These are phyloP conservation scores for Ilex paraguariensis DNA, from an alignment of 305 asterid species.

Conservation along the genomic window DNA sequence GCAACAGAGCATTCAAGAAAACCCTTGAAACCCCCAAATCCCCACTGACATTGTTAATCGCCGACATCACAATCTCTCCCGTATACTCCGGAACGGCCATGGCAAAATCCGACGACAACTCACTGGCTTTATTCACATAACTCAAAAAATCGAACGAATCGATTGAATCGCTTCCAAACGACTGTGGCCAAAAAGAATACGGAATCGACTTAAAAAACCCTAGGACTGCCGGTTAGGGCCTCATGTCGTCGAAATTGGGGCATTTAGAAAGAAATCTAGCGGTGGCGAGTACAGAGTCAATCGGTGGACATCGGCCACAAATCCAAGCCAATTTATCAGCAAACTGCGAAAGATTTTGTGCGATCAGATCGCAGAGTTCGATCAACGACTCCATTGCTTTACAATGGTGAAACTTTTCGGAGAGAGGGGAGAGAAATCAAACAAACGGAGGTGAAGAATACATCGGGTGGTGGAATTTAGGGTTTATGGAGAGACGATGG, in stretches of 20 bases:
- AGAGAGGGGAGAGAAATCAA: too few relatives aligned
- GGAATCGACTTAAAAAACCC: constrained; percentile 90
- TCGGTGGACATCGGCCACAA: constrained; percentile 76
- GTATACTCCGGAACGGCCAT: constrained; percentile 70
- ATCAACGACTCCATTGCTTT: constrained; percentile 65
- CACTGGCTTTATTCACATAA: constrained; percentile 59
- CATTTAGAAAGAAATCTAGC: constrained; percentile 83
- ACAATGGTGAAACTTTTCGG: neutral
- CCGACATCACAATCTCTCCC: constrained; percentile 62
- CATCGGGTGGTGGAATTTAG: too few relatives aligned
- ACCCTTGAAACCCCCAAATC: constrained; percentile 44
- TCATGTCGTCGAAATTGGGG: constrained; percentile 46
- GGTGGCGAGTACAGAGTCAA: constrained; percentile 40
- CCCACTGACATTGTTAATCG: constrained; percentile 31
- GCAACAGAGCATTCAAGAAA: too few relatives aligned
- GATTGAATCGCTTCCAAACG: constrained; percentile 55
- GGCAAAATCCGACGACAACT: constrained; percentile 53
- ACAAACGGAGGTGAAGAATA: too few relatives aligned
- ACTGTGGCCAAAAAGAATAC: constrained; percentile 92
- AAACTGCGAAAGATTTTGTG: constrained; percentile 57
- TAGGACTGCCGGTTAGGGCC: constrained; percentile 60
- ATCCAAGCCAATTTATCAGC: constrained; percentile 72
- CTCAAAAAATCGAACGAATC: constrained; percentile 59
- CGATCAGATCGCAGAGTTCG: constrained; percentile 90
- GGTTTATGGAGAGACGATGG: too few relatives aligned